Conservation (phyloP, 305 asterid genomes). For the Salvia sclarea region DNA sequence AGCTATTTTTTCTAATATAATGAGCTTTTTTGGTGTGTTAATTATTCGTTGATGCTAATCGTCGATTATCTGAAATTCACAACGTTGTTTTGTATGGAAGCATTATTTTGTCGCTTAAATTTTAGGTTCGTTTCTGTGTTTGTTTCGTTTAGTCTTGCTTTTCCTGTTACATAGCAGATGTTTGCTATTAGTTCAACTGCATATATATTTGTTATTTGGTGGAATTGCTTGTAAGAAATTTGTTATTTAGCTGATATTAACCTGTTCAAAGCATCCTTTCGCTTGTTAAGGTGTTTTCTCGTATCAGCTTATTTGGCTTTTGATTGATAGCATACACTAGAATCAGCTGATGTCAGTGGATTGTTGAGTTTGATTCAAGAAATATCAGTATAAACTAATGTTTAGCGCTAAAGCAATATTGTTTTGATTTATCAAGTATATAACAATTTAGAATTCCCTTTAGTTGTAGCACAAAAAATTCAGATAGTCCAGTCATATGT, state of each 20-base stretch:
- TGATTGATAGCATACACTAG: neutral
- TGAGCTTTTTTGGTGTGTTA: conserved; percentile 8
- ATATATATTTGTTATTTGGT: neutral
- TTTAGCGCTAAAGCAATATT: neutral
- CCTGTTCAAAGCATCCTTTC: neutral
- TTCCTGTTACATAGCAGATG: neutral
- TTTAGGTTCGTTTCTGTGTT: neutral
- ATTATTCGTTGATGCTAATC: neutral
- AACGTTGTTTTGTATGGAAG: neutral
- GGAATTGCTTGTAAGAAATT: conserved; percentile 8
- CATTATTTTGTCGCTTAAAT: neutral
- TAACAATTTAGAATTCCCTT: neutral
- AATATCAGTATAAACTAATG: neutral
- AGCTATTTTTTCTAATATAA: neutral
- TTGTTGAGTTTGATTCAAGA: conserved; percentile 5
- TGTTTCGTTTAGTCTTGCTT: neutral
- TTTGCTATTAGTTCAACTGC: conserved; percentile 4
- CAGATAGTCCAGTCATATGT: conserved; percentile 2
- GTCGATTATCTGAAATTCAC: neutral
- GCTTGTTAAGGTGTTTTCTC: neutral
- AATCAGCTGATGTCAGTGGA: neutral
- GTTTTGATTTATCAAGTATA: neutral
- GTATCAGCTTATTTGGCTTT: neutral
- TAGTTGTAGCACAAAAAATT: neutral
- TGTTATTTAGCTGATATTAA: conserved; percentile 13